Evolutionary conservation across 176 grass and related monocot species (phyloP).

Genomic region (Juncus effusus): DNA sequence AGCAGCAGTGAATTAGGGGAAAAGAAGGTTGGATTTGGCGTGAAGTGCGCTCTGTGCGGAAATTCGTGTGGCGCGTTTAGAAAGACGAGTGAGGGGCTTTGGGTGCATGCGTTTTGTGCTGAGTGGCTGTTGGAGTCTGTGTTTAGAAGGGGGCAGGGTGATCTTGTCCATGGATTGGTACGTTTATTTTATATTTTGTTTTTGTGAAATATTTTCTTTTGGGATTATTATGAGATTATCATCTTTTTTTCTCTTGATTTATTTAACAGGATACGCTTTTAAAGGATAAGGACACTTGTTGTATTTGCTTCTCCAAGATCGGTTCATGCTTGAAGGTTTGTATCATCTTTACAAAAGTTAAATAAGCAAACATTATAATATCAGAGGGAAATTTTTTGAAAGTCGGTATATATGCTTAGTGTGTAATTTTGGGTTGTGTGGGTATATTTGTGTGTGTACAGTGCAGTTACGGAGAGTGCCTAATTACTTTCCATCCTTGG

Average conservation of each 20-base stretch:
- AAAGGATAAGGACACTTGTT: conserved; percentile 68
- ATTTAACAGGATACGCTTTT: conserved; percentile 65
- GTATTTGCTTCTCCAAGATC: conserved; percentile 50
- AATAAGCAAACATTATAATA: conserved; percentile 20
- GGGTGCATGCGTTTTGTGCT: conserved; percentile 98
- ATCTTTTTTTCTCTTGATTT: conserved; percentile 25
- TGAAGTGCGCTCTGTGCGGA: conserved; percentile 64
- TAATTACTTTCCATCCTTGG: conserved; percentile 73
- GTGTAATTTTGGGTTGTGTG: conserved; percentile 21
- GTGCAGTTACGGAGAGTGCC: conserved; percentile 70
- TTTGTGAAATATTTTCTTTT: neutral
- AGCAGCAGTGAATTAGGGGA: conserved; percentile 41
- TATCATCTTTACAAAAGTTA: conserved; percentile 18
- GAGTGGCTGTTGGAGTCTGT: conserved; percentile 89
- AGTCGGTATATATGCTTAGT: neutral
- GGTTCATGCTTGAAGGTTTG: conserved; percentile 77
- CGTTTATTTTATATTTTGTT: conserved; percentile 9
- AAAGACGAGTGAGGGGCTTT: conserved; percentile 67
- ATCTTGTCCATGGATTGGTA: conserved; percentile 88
- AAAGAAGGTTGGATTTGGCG: conserved; percentile 28
- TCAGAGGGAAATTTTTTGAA: neutral
- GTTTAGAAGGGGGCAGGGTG: conserved; percentile 75
- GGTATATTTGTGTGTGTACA: conserved; percentile 44
- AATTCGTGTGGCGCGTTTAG: conserved; percentile 77
- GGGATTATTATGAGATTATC: neutral